Conservation (phyloP, 2,329 filamentous ascomycete species). For the Claviceps pazoutovae region DNA sequence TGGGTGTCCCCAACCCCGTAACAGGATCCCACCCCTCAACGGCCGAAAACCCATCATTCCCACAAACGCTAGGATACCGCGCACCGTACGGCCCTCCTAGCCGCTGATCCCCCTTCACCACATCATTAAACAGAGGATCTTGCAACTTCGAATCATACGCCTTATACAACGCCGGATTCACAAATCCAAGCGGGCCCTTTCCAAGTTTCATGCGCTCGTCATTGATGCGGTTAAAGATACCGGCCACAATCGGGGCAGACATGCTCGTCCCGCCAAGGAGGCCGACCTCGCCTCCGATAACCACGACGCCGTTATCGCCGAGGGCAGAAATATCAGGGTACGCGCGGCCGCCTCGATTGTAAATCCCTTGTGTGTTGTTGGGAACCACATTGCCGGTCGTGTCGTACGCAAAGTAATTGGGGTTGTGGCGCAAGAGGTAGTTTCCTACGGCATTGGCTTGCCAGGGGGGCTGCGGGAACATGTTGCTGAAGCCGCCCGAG, state of each 20-base stretch:
- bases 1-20: not conserved
- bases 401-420: not conserved
- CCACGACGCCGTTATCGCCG: not conserved
- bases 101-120: too few relatives aligned
- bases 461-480: not conserved
- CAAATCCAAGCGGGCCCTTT: not conserved
- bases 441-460: not conserved
- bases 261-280: not conserved
- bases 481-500: not conserved
- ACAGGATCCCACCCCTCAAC: not conserved
- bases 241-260: not conserved
- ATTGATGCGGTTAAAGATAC: not conserved
- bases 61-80: too few relatives aligned
- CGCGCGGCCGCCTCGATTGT: not conserved
- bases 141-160: too few relatives aligned
- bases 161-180: not conserved
- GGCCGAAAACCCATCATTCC: not conserved
- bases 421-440: not conserved
- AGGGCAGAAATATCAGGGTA: not conserved
- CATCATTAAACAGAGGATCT: too few relatives aligned
- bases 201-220: not conserved
- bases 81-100: too few relatives aligned
- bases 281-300: not conserved
- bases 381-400: not conserved
- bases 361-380: too few relatives aligned